phyloP scores from a whole-genome alignment of 371 early-diverging fungal species.

The Apophysomyces trapeziformis region DNA sequence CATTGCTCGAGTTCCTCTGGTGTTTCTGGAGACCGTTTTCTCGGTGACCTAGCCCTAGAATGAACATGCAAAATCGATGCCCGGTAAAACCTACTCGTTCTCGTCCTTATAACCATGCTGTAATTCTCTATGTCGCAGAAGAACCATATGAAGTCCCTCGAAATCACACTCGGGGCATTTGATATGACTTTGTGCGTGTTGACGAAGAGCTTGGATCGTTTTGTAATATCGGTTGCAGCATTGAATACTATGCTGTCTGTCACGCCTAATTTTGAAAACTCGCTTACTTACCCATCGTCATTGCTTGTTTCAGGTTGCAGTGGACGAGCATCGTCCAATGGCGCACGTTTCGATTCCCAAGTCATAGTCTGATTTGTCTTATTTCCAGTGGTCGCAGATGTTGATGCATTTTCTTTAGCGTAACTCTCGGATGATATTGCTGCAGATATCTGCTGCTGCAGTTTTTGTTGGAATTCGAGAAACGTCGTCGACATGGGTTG shows the following conservation, averaged over 20 bases:
- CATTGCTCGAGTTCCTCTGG: conserved; percentile 9
- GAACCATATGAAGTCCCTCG: conserved; percentile 4
- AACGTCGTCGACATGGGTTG: not conserved
- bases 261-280: not conserved
- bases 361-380: not conserved
- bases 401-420: not conserved
- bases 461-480: not conserved
- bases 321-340: not conserved
- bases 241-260: not conserved
- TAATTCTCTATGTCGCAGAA: not conserved
- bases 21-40: not conserved
- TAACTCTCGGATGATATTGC: not conserved
- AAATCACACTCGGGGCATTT: not conserved
- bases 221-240: conserved; percentile 8
- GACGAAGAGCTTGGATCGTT: conserved; percentile 5
- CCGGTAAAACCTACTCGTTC: not conserved
- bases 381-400: not conserved
- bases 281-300: conserved; percentile 1
- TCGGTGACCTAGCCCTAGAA: conserved; percentile 8
- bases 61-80: not conserved
- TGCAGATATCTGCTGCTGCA: conserved; percentile 1
- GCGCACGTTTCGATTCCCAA: not conserved
- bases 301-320: not conserved
- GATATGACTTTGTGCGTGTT: conserved; percentile 2
- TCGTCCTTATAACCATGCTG: conserved; percentile 1